Conservation (phyloP, 371 early-diverging fungal genomes). For the Rhizopus delemar region DNA sequence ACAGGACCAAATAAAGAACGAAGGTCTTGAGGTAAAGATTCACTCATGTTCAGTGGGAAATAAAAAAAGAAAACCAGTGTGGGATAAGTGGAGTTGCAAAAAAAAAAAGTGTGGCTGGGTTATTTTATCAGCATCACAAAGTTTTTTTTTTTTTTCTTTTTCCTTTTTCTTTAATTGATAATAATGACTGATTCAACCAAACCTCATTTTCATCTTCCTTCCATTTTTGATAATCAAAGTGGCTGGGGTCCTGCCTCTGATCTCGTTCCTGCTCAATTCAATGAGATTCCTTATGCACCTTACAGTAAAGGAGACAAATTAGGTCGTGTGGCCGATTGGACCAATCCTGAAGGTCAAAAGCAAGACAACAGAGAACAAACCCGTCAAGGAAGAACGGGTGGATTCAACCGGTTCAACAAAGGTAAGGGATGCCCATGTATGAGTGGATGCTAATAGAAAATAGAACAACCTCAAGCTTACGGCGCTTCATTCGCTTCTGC, state of each 20-base stretch:
- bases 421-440: constrained; percentile 36
- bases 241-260: constrained; percentile 79
- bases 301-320: constrained; percentile 95
- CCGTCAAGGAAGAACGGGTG: constrained; percentile 55
- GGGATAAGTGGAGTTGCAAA: background rate
- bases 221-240: constrained; percentile 65
- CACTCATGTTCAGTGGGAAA: constrained; percentile 8
- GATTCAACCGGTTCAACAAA: constrained; percentile 64
- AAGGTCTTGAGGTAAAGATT: constrained; percentile 40
- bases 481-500: constrained; percentile 85
- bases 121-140: background rate
- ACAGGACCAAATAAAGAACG: constrained; percentile 50
- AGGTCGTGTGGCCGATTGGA: constrained; percentile 94
- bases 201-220: constrained; percentile 68
- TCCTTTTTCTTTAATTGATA: background rate
- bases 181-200: constrained; percentile 32
- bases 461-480: constrained; percentile 79
- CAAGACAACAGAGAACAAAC: constrained; percentile 60
- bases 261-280: constrained; percentile 63
- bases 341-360: constrained; percentile 67
- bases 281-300: constrained; percentile 93
- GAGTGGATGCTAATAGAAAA: background rate
- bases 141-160: constrained; percentile 5
- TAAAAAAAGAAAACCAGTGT: background rate
- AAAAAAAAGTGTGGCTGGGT: constrained; percentile 1